These are phyloP conservation scores for Leccinum broughii DNA, from an alignment of 768 basidiomycete species.

Conservation along the genomic window DNA sequence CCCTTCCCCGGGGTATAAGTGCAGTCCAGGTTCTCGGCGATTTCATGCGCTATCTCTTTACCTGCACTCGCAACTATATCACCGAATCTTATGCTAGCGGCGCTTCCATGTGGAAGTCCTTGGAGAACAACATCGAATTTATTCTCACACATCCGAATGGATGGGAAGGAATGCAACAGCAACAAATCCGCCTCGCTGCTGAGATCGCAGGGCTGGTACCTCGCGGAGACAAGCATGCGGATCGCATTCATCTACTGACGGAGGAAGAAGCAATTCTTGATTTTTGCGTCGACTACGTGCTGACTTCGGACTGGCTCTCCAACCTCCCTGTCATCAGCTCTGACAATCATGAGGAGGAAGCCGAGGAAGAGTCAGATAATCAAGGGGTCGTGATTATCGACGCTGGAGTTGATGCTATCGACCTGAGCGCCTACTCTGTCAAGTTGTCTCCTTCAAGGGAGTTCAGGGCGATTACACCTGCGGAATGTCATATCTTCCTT, in stretches of 20 bases:
- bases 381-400: conserved; percentile 45
- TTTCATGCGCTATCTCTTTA: conserved; percentile 32
- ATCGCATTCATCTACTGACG: conserved; percentile 27
- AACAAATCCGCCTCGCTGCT: conserved; percentile 30
- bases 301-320: conserved; percentile 34
- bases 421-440: conserved; percentile 38
- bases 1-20: conserved; percentile 24
- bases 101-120: conserved; percentile 22
- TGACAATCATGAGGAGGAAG: not conserved
- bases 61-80: conserved; percentile 25
- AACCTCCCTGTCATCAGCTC: conserved; percentile 2
- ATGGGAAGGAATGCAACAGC: conserved; percentile 33
- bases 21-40: conserved; percentile 26
- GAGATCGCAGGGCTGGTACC: conserved; percentile 29
- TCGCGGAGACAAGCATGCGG: conserved; percentile 4
- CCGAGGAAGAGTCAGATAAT: conserved; percentile 24
- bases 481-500: conserved; percentile 25
- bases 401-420: conserved; percentile 42
- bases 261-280: conserved; percentile 31
- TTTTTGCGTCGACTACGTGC: conserved; percentile 43
- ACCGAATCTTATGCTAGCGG: conserved; percentile 30
- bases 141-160: conserved; percentile 34
- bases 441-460: conserved; percentile 18
- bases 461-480: conserved; percentile 37
- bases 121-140: conserved; percentile 23